These are phyloP conservation scores for Durio zibethinus DNA, from an alignment of 345 rosid genomes.

Conservation along the genomic window DNA sequence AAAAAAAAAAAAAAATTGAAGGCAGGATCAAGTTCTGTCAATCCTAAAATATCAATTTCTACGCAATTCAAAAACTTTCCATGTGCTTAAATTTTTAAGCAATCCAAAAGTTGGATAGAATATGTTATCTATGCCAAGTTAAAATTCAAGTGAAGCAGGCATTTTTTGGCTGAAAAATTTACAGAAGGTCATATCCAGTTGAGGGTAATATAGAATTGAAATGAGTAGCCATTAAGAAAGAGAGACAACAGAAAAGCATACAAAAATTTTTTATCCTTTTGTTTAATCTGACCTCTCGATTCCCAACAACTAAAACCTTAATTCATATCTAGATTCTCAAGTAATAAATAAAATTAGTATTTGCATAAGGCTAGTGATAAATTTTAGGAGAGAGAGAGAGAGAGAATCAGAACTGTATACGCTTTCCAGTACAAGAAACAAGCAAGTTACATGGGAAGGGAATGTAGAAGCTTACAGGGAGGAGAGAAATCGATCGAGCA, in stretches of 20 bases:
- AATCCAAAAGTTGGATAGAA: neutral
- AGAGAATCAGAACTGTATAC: neutral
- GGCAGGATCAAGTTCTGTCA: neutral
- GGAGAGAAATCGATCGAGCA: constrained; percentile 8
- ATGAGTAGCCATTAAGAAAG: neutral
- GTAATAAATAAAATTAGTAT: neutral
- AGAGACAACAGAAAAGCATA: neutral
- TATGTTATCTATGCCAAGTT: neutral
- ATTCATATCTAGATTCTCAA: neutral
- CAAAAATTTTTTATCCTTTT: neutral
- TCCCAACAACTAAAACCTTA: neutral
- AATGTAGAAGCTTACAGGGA: constrained; percentile 21
- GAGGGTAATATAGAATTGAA: neutral
- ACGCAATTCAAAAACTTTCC: neutral
- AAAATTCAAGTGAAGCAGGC: neutral
- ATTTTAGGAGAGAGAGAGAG: neutral
- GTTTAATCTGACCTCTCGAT: neutral
- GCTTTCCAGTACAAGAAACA: neutral
- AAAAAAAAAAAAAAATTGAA: neutral
- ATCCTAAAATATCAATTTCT: neutral
- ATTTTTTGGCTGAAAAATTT: neutral
- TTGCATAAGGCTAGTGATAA: neutral
- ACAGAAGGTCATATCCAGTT: neutral
- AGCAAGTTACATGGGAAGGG: neutral
- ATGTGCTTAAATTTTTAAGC: neutral